Evolutionary conservation across 1,284 basidiomycete species (phyloP), one percentile per base, ranked within the genome.

Genomic region (Athelia psychrophila): DNA sequence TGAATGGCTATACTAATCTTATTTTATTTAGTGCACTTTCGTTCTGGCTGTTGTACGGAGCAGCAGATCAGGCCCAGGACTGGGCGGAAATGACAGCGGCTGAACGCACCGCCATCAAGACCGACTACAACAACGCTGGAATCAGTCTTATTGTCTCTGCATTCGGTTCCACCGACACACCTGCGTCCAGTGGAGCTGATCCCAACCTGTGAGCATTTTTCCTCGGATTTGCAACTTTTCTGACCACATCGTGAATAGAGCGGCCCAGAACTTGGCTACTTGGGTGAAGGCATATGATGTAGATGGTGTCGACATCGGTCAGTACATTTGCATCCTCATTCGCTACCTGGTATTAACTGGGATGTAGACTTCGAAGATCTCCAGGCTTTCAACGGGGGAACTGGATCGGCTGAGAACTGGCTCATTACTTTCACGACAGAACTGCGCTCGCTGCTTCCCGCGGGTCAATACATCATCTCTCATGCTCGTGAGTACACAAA

Each of bases 281-380:
- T 58, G 50, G 54, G 61, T 62, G 18, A 63, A 62, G 55, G 49
- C 54, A 24, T 62, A 65, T 51, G 60, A 59, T 30, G 56, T 70
- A 16, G 68, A 70, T 52, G 68, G 68, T 30, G 44, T 69, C 42
- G 68, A 70, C 44, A 13, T 30, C 27, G 27, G 27, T 30, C 5
- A 30, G 27, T 30, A 30, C 13, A 5, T 30, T 6, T 6, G 27
- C 27, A 30, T 30, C 6, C 27, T 30, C 6, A 30, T 30, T 30
- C 13, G 5, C 27, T 30, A 13, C 5, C 13, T 30, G 13, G 27
- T 30, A 30, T 13, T 30, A 30, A 30, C 13, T 30, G 27, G 5
- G 5, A 6, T 27, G 57, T 69, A 42, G 68, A 69, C 56, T 69
- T 64, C 48, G 67, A 60, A 61, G 65, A 64, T 48, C 54, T 62